phyloP scores from a whole-genome alignment of 2,329 filamentous ascomycete genomes.

The Myriosclerotinia scirpicola region DNA sequence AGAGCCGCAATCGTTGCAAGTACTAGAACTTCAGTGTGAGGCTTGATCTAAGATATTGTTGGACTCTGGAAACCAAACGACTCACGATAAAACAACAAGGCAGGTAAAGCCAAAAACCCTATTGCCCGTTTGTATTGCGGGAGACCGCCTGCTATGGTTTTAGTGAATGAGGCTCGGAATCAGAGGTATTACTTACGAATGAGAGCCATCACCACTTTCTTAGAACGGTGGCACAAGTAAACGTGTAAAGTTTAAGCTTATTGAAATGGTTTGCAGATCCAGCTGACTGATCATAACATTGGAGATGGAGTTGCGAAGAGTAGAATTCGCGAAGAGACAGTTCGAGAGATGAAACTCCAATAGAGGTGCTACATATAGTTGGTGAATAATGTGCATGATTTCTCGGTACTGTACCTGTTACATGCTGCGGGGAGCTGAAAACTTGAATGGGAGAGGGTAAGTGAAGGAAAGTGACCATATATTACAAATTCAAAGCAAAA shows the following conservation, averaged over 20 bases:
- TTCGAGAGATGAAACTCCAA: neutral
- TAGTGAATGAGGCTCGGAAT: neutral
- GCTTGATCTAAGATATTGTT: neutral
- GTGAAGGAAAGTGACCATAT: neutral
- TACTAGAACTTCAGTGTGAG: conserved; percentile 2
- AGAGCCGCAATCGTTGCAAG: neutral
- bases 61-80: no score
- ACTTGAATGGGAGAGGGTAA: neutral
- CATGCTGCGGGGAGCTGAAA: neutral
- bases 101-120: conserved; percentile 11
- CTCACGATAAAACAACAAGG: conserved; percentile 14
- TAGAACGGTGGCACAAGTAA: neutral
- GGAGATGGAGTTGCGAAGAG: neutral
- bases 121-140: conserved; percentile 19
- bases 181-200: neutral
- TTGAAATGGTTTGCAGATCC: no score
- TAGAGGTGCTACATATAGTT: neutral
- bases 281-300: conserved; percentile 12
- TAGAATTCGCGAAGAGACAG: neutral
- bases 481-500: neutral
- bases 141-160: neutral
- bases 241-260: neutral
- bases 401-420: neutral
- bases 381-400: neutral
- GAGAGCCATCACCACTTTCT: neutral